Base-by-base conservation (phyloP, 495 filamentous ascomycete species). In the Chaetomium fimeti region DNA sequence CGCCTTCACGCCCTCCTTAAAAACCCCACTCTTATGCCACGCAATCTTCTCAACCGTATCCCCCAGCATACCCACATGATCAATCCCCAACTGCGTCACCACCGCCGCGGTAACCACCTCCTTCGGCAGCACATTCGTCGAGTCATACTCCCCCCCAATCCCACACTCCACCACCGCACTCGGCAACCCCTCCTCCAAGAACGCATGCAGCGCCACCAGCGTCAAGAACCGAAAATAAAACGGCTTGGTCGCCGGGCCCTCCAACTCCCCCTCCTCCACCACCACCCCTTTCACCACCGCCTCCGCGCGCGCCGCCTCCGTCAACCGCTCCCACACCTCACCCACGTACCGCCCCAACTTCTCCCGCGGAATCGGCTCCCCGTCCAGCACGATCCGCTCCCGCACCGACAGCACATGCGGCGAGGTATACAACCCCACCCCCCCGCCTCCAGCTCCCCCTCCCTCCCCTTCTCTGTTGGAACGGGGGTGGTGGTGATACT, bases 351-450 rank as follows among this genome's bases (percentile, higher is more conserved):
- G 68, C 5, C 84, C 77, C 62, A 92, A 91, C 3, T 78, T 48
- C 0, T 71, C 75, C 57, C 79, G 74, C 0, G 78, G 69, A 8
- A 91, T 75, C 0, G 85, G 82, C 1, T 28, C 18, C 0, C 80
- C 79, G 68, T 89, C 75, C 24, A 92, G 78, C 43, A 80, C 79
- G 64, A 91, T 89, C 61, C 89, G 82, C 69, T 91, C 88, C 22
- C 85, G 81, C 32, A 87, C 82, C 5, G 74, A 72, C 16, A 82
- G 77, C 3, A 91, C 75, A 71, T 90, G 85, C 1, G 89, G 89
- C 3, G 82, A 86, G 0, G 87, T 90, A 72, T 89, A 91, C 22
- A 87, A 74, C 2, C 87, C 89, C 9, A 87, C 81, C 22, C 32
- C 38, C 76, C 79, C 0, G 68, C 73, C 0, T 74, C 68, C 9